Evolutionary conservation across 331 rosid species (phyloP).

Genomic region (Pyrus hybrid): DNA sequence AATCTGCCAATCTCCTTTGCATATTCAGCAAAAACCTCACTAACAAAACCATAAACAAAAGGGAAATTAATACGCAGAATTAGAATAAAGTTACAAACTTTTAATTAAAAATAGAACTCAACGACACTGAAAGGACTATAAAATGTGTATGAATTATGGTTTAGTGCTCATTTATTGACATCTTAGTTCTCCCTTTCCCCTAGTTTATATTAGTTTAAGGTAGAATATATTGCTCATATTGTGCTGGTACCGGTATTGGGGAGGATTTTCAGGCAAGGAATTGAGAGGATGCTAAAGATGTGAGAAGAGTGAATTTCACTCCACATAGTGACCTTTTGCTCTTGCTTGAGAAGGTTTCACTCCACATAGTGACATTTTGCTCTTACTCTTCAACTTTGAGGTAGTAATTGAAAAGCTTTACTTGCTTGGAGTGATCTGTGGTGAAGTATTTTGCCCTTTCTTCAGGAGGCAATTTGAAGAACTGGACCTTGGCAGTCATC

Average conservation of each 20-base stretch:
- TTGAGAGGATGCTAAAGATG: conserved; percentile 31
- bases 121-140: neutral
- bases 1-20: conserved; percentile 35
- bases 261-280: conserved; percentile 29
- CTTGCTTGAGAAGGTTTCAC: conserved; percentile 35
- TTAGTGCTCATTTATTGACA: neutral
- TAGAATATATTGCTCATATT: neutral
- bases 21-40: conserved; percentile 36
- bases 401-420: conserved; percentile 15
- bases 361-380: conserved; percentile 31
- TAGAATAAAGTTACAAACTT: too few relatives aligned
- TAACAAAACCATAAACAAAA: neutral
- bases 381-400: conserved; percentile 22
- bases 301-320: conserved; percentile 40
- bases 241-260: conserved; percentile 15
- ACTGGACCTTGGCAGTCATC: conserved; percentile 13
- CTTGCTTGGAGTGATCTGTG: conserved; percentile 20
- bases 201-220: neutral
- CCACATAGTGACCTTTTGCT: conserved; percentile 29
- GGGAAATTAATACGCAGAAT: neutral
- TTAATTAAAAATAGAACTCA: too few relatives aligned
- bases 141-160: too few relatives aligned
- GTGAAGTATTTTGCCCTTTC: conserved; percentile 19
- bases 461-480: conserved; percentile 36
- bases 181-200: neutral